Conservation (phyloP, 2,329 filamentous ascomycete genomes). For the Colletotrichum kahawae region DNA sequence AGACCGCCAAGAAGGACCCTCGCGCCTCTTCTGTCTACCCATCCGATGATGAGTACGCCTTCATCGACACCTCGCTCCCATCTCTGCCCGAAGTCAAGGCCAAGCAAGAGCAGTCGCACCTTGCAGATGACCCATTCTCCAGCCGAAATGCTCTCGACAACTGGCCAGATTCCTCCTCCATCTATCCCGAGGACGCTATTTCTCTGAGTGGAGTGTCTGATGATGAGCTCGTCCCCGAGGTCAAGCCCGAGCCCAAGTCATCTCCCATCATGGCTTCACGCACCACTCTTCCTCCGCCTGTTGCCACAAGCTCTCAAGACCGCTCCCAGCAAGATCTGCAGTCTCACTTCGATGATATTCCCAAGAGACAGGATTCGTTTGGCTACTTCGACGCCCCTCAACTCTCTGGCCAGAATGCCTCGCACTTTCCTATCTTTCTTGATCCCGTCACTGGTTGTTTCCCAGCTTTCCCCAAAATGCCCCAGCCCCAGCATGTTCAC, state of each 20-base stretch:
- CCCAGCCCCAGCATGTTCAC: not conserved
- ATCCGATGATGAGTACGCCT: not conserved
- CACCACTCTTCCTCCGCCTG: not conserved
- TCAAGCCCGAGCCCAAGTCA: not conserved
- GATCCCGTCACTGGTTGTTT: not conserved
- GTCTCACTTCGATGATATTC: constrained; percentile 14
- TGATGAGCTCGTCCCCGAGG: not conserved
- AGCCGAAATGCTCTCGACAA: not conserved
- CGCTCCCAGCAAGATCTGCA: not conserved
- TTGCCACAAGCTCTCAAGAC: not conserved
- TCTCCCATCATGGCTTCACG: not conserved
- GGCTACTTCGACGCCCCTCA: not conserved
- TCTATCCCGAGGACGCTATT: constrained; percentile 12
- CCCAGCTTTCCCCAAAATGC: not conserved
- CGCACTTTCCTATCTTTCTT: not conserved
- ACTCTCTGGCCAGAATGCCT: not conserved
- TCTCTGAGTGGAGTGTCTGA: not conserved
- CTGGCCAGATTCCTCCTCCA: constrained; percentile 5
- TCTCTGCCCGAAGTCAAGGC: not conserved
- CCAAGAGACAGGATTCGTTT: not conserved
- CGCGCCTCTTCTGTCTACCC: not conserved
- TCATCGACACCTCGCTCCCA: not conserved
- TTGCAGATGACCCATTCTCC: not conserved
- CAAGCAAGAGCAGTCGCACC: not conserved
- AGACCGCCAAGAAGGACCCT: not conserved